Percentiles rank a stretch among this genome's conserved stretches.
Conservation (phyloP, 129 eudicot genomes). For the Kitagawia praeruptora region DNA sequence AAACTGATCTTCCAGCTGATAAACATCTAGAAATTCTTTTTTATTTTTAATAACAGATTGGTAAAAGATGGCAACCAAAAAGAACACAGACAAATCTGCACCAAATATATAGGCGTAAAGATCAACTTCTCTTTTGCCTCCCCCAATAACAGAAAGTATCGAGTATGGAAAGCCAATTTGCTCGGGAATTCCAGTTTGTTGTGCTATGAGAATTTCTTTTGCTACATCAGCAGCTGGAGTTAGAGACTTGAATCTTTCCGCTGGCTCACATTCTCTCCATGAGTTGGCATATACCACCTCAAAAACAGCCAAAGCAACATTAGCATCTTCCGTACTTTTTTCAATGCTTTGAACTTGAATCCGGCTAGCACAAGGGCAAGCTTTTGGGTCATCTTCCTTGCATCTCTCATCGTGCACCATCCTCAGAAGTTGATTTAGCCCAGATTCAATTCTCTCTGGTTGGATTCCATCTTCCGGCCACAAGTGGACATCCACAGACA, state of each 20-base stretch:
- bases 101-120: constrained; percentile 92
- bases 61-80: constrained; percentile 86
- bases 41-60: constrained; percentile 86
- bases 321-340: constrained; percentile 60
- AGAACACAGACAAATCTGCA: constrained; percentile 87
- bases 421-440: constrained; percentile 62
- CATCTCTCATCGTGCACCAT: constrained; percentile 68
- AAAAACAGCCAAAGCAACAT: constrained; percentile 76
- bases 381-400: constrained; percentile 39
- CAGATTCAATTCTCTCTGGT: constrained; percentile 92
- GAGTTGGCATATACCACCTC: constrained; percentile 90
- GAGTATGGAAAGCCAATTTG: constrained; percentile 74
- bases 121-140: constrained; percentile 94
- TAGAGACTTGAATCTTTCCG: constrained; percentile 62
- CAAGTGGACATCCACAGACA: constrained; percentile 79
- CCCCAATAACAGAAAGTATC: constrained; percentile 81
- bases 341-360: constrained; percentile 94
- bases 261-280: constrained; percentile 43
- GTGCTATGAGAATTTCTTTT: constrained; percentile 68
- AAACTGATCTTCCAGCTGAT: constrained; percentile 98
- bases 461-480: constrained; percentile 99
- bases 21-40: constrained; percentile 86
- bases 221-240: constrained; percentile 99
- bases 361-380: constrained; percentile 70
- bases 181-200: constrained; percentile 38